Base-by-base conservation (phyloP, 2,329 filamentous ascomycete genomes). In the Stromatinia cepivora region DNA sequence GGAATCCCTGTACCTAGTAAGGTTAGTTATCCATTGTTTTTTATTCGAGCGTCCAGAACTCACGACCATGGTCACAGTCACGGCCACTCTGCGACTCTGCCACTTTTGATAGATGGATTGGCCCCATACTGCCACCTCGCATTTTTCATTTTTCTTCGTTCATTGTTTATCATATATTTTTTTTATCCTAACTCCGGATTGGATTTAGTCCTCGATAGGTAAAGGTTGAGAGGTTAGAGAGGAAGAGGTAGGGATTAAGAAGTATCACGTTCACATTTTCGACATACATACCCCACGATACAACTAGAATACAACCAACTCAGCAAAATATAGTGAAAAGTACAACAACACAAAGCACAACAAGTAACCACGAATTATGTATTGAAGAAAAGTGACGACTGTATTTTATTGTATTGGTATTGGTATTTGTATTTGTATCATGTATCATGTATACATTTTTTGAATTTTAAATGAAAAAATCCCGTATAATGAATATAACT, bases 221-320 rank as follows among this genome's bases (percentile, higher is more conserved):
- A 22, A 42, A 59, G 39, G 57, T 7, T 15, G 15, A 34, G 0
- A 59, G 17, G 34, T 59, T 59, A 28, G 39, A 61, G 34, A 36
- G 25, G 57, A 45, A 10, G 3, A 20, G 39, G 57, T 61, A 61
- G 57, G 57, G 57, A 31, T 46, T 8, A 31, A 31, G 39, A 58
- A 53, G 42, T 28, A 67, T 67, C 64, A 67, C 64, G 53, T 67
- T 67, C 64, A 36, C 64, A 67, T 67, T 45, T 66, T 58, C 52
- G 64, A 67, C n/a, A 65, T 54, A 45, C 15, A 62, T 48, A 59
- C 31, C 53, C 53, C 64, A 67, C 53, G 53, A 59, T 59, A 50
- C 53, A 28, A 36, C 11, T 53, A 31, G 57, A 53, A 53, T 53
- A 67, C 65, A 67, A 67, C 65, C 54, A 67, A 34, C 54, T n/a